phyloP scores from a whole-genome alignment of 345 rosid species.

The Salix brachista region DNA sequence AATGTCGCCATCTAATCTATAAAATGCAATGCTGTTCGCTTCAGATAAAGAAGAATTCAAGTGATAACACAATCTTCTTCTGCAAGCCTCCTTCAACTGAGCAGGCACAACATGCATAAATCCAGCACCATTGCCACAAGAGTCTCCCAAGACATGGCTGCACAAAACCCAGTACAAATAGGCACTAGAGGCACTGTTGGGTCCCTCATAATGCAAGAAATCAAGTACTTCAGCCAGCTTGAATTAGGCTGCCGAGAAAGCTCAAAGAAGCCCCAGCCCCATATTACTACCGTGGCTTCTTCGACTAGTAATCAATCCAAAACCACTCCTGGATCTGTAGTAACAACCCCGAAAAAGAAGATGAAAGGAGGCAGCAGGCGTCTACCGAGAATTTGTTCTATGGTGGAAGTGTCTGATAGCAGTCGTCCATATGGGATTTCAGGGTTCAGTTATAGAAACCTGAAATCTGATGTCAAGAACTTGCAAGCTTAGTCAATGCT shows the following conservation, averaged over 20 bases:
- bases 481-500: constrained; percentile 53
- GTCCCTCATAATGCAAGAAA: constrained; percentile 53
- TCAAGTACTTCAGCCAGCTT: constrained; percentile 44
- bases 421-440: constrained; percentile 35
- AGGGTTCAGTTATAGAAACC: constrained; percentile 44
- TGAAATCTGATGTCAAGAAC: constrained; percentile 50
- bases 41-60: constrained; percentile 42
- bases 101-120: constrained; percentile 27
- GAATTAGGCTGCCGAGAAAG: constrained; percentile 30
- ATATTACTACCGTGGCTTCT: constrained; percentile 15
- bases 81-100: constrained; percentile 23
- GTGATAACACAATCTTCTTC: constrained; percentile 24
- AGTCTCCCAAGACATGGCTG: constrained; percentile 25
- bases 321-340: constrained; percentile 22
- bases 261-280: constrained; percentile 29
- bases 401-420: constrained; percentile 50
- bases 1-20: constrained; percentile 19
- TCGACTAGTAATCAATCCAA: constrained; percentile 26
- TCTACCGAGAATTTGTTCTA: constrained; percentile 52
- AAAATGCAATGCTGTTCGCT: constrained; percentile 19
- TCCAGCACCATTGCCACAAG: constrained; percentile 15
- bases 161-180: constrained; percentile 39
- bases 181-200: constrained; percentile 61
- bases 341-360: constrained; percentile 43
- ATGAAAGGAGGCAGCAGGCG: constrained; percentile 42